Conservation (phyloP, 352 stramenopile species). For the Phytophthora macrochlamydospora region DNA sequence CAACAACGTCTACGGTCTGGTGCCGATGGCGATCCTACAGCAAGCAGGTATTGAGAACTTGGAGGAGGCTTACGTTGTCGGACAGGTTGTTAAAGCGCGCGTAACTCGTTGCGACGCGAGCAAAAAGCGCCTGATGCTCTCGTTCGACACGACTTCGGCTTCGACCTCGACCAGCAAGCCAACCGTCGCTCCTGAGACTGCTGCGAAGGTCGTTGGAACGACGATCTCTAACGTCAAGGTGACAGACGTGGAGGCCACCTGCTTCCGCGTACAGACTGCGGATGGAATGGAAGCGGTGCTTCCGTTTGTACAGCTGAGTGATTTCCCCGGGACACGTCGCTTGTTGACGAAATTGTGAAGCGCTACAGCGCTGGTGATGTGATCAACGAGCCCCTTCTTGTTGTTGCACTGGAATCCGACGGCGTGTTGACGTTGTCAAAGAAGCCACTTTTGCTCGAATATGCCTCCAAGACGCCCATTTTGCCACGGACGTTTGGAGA, state of each 20-base stretch:
- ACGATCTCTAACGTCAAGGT: conserved; percentile 71
- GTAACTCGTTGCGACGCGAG: conserved; percentile 75
- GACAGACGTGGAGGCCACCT: conserved; percentile 63
- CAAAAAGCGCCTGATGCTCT: conserved; percentile 89
- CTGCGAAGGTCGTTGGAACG: conserved; percentile 49
- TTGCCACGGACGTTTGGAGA: conserved; percentile 67
- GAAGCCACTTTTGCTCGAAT: conserved; percentile 81
- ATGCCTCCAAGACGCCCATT: conserved; percentile 35
- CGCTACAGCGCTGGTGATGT: conserved; percentile 53
- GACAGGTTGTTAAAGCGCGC: conserved; percentile 86
- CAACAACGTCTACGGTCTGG: conserved; percentile 94
- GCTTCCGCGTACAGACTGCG: conserved; percentile 77
- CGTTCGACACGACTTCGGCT: conserved; percentile 65
- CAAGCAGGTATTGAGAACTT: conserved; percentile 85
- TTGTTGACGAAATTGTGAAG: conserved; percentile 78
- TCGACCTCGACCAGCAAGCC: conserved; percentile 19
- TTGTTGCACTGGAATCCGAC: conserved; percentile 75
- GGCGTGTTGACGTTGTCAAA: conserved; percentile 76
- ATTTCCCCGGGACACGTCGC: conserved; percentile 82
- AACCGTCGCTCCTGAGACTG: conserved; percentile 23
- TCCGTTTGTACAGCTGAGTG: conserved; percentile 84
- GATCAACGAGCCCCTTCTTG: conserved; percentile 61
- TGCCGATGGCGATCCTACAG: conserved; percentile 86
- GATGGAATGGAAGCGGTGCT: conserved; percentile 78
- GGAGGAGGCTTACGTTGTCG: conserved; percentile 82